These are phyloP conservation scores for Ganoderma lucidum DNA, from an alignment of 1,284 basidiomycete species.

Conservation along the genomic window DNA sequence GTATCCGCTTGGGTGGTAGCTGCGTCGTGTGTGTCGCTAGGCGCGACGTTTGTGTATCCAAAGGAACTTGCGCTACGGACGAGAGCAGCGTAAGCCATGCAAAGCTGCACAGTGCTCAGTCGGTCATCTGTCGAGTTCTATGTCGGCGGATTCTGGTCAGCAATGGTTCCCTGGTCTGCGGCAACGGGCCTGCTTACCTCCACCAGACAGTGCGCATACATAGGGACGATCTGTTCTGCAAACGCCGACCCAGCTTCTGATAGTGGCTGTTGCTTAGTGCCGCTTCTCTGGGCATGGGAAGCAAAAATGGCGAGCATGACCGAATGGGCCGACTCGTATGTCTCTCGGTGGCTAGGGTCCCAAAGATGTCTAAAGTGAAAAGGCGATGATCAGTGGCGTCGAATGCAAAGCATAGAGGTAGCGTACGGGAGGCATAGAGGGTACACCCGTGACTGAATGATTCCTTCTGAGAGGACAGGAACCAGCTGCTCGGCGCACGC, in stretches of 20 bases:
- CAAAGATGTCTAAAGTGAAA: slow-evolving; percentile 55
- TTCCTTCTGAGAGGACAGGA: slow-evolving; percentile 57
- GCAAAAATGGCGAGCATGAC: slow-evolving; percentile 75
- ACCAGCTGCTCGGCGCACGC: slow-evolving; percentile 77
- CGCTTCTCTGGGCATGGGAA: slow-evolving; percentile 54
- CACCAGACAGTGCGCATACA: slow-evolving; percentile 70
- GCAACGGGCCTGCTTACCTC: slow-evolving; percentile 52
- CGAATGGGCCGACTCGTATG: slow-evolving; percentile 79
- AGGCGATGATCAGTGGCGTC: slow-evolving; percentile 12
- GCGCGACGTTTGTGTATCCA: slow-evolving; percentile 10
- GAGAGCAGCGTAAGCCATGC: slow-evolving; percentile 71
- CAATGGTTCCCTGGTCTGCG: neutral
- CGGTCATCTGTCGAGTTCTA: slow-evolving; percentile 71
- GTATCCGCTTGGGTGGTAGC: slow-evolving; percentile 37
- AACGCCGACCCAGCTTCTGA: slow-evolving; percentile 39
- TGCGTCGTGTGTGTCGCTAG: neutral
- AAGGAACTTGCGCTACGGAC: slow-evolving; percentile 60
- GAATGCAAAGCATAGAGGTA: slow-evolving; percentile 2
- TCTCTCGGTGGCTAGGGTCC: slow-evolving; percentile 66
- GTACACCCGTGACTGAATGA: slow-evolving; percentile 59
- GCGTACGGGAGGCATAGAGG: slow-evolving; percentile 69
- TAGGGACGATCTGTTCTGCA: slow-evolving; percentile 66
- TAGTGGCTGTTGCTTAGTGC: slow-evolving; percentile 33
- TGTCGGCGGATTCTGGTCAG: neutral
- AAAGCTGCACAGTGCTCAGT: slow-evolving; percentile 65